Percentiles rank a stretch among this genome's conserved stretches.
Conservation (phyloP, 257 asterid genomes). For the Ilex asprella region DNA sequence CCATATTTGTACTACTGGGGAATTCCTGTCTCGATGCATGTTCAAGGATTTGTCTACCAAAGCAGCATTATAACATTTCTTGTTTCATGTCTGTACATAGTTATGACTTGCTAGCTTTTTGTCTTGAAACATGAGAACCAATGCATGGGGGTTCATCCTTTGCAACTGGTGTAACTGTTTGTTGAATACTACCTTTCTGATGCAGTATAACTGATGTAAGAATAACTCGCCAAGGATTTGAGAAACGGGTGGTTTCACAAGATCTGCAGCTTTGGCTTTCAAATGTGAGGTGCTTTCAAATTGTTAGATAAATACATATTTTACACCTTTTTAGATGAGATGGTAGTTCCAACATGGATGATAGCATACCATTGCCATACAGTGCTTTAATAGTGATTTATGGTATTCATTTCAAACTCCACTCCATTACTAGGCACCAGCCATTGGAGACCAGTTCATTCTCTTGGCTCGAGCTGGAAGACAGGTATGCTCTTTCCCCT, state of each 20-base stretch:
- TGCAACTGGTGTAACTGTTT: neutral
- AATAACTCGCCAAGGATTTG: slow-evolving; percentile 86
- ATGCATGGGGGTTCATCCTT: neutral
- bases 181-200: too few relatives aligned
- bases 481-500: slow-evolving; percentile 39
- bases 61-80: too few relatives aligned
- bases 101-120: neutral
- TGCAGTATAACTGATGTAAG: slow-evolving; percentile 54
- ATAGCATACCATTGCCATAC: neutral
- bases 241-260: slow-evolving; percentile 90
- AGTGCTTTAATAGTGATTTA: neutral
- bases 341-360: too few relatives aligned
- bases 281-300: slow-evolving; percentile 44
- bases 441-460: slow-evolving; percentile 59
- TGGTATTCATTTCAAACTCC: slow-evolving; percentile 2
- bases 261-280: slow-evolving; percentile 99
- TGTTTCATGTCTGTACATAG: too few relatives aligned
- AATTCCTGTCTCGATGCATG: neutral
- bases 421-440: slow-evolving; percentile 55
- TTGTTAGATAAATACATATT: too few relatives aligned
- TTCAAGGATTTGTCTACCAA: neutral
- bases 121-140: neutral
- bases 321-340: too few relatives aligned
- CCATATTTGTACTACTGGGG: too few relatives aligned
- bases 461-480: slow-evolving; percentile 99